Evolutionary conservation across 371 early-diverging fungal species (phyloP), one percentile per base, ranked within the genome.

Genomic region (Apophysomyces variabilis): DNA sequence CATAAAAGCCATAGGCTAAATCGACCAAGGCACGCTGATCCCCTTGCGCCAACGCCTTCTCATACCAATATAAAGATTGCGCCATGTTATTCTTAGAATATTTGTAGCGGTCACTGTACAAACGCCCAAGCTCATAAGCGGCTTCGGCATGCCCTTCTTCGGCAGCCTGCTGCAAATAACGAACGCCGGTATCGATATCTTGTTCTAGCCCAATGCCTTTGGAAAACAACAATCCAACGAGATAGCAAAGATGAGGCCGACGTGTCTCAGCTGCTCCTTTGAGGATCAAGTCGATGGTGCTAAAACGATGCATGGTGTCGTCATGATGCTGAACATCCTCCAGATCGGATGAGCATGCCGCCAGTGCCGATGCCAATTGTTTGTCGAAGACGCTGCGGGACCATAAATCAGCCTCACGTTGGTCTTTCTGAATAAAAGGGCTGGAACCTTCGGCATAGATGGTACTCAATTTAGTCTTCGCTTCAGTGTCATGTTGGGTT

Each of bases 341-440:
- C 21, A 81, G 69, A 4, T 67, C 43, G 7, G 35, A 16, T 1
- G 74, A 57, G 38, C 75, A 74, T 3, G 56, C 41, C 8, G 61
- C 32, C 4, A 82, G 54, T 0, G 79, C 82, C 4, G 59, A 41
- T 3, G 74, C 64, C 0, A 82, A 50, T 36, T 78, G 79, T 56
- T 79, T 78, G 46, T 82, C 82, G 60, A 77, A 82, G 8, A 79
- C 71, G 50, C 82, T 78, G 7, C 71, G 69, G 8, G 82, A 71
- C 82, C 82, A 82, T 37, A 82, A 38, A n/a, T 59, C 58, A 0
- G 76, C 64, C 71, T 81, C 80, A 1, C 37, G 35, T 14, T 35
- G 46, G 47, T 66, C 75, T 54, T 62, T 39, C 11, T 61, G 64
- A 12, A 60, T 38, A n/a, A 21, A 54, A 21, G 39, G 47, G 50